A percentile compares a stretch with the other conserved stretches of the same genome.
Conservation (phyloP, 148 eudicot species). For the Vaccinium macrocarpon region DNA sequence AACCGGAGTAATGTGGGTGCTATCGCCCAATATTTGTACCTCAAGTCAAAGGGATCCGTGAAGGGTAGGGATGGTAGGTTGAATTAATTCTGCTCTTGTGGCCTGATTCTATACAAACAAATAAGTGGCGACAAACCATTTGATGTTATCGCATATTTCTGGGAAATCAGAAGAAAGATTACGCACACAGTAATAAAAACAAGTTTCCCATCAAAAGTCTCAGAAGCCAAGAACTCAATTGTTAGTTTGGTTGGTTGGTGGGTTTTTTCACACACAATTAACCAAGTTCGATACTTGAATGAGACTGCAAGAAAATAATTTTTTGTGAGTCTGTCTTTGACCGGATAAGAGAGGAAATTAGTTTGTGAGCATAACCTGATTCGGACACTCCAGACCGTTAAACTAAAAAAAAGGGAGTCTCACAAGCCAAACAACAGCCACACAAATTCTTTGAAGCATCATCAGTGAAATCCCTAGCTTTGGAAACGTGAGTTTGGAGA, state of each 20-base stretch:
- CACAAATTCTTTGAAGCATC: not conserved
- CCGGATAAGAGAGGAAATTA: too few species aligned
- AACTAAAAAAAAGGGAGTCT: not conserved
- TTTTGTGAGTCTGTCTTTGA: too few species aligned
- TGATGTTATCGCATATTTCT: not conserved
- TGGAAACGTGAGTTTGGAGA: not conserved
- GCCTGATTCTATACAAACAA: not conserved
- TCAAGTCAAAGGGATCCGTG: slow-evolving; percentile 6
- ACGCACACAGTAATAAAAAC: slow-evolving; percentile 14
- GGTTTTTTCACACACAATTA: too few species aligned
- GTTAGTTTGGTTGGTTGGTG: too few species aligned
- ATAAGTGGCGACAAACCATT: not conserved
- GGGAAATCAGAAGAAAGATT: not conserved
- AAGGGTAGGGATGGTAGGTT: not conserved
- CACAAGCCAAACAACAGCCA: slow-evolving; percentile 29
- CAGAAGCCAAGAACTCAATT: slow-evolving; percentile 6
- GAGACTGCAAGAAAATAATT: too few species aligned
- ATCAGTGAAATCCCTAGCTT: not conserved
- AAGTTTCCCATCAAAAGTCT: slow-evolving; percentile 20
- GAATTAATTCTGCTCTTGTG: not conserved
- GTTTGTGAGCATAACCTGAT: too few species aligned
- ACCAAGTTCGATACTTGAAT: too few species aligned
- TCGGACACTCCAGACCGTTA: too few species aligned
- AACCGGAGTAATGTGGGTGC: too few species aligned
- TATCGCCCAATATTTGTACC: not conserved